A percentile compares a stretch with the other conserved stretches of the same genome.
Evolutionary conservation across 371 early-diverging fungal genomes (phyloP).

Genomic region (Mucor velutinosus): DNA sequence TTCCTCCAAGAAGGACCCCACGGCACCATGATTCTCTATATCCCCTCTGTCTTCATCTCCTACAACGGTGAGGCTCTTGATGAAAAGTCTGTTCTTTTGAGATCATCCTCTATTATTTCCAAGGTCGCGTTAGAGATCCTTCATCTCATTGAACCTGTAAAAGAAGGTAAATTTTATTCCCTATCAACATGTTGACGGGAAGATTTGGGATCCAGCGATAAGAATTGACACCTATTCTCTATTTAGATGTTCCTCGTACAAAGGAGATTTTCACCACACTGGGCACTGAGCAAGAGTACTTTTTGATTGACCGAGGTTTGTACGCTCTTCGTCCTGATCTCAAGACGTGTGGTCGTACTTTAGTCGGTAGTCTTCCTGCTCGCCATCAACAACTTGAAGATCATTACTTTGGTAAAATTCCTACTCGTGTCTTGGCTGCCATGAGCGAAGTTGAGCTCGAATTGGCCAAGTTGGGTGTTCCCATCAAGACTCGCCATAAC

Average conservation of each 20-base stretch:
- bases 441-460: slow-evolving; percentile 95
- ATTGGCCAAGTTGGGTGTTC: slow-evolving; percentile 92
- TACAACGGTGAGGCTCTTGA: slow-evolving; percentile 98
- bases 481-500: slow-evolving; percentile 98
- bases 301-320: slow-evolving; percentile 91
- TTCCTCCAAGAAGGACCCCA: slow-evolving; percentile 93
- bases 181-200: background rate
- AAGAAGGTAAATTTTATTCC: slow-evolving; percentile 35
- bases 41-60: slow-evolving; percentile 97
- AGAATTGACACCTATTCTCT: background rate
- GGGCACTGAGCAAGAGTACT: slow-evolving; percentile 98
- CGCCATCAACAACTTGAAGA: slow-evolving; percentile 98
- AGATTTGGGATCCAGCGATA: background rate
- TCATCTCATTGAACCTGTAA: slow-evolving; percentile 66
- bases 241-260: slow-evolving; percentile 40
- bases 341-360: slow-evolving; percentile 93
- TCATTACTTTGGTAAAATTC: slow-evolving; percentile 98
- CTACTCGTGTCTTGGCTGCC: slow-evolving; percentile 88
- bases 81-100: slow-evolving; percentile 96
- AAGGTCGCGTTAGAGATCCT: slow-evolving; percentile 80
- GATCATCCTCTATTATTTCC: slow-evolving; percentile 86
- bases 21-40: slow-evolving; percentile 90
- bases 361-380: slow-evolving; percentile 93
- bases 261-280: slow-evolving; percentile 87
- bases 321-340: slow-evolving; percentile 94